Percentiles rank a stretch among this genome's conserved stretches.
Conservation (phyloP, 495 filamentous ascomycete genomes). For the Neurospora pannonica region DNA sequence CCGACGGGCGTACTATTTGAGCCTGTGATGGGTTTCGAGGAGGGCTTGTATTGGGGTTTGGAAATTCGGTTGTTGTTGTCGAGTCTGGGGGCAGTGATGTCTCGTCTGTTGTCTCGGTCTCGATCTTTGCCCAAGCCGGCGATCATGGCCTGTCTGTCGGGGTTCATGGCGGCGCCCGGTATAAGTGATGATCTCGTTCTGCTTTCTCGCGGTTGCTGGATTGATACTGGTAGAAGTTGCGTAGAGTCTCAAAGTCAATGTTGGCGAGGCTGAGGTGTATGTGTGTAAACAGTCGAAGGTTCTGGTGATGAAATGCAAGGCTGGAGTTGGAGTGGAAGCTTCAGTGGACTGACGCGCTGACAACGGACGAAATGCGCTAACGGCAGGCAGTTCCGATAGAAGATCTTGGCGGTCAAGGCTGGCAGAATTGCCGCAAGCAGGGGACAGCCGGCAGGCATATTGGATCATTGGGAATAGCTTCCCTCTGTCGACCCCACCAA, state of each 20-base stretch:
- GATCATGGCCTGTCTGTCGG: constrained; percentile 40
- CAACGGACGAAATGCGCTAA: neutral
- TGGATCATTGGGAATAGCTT: neutral
- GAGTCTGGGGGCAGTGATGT: constrained; percentile 35
- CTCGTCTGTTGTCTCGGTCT: constrained; percentile 17
- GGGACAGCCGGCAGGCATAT: neutral
- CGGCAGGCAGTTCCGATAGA: neutral
- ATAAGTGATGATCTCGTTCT: neutral
- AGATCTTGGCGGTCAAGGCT: neutral
- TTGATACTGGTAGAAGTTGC: neutral
- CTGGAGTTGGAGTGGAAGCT: neutral
- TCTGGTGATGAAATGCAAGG: neutral
- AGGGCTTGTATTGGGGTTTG: constrained; percentile 27
- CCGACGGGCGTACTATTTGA: neutral
- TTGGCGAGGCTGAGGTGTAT: neutral
- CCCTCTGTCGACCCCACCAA: neutral
- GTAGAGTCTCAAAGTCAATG: neutral
- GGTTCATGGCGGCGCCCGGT: constrained; percentile 26
- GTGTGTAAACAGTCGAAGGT: neutral
- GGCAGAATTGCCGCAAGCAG: neutral
- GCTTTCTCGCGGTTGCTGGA: neutral
- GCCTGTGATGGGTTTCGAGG: constrained; percentile 3
- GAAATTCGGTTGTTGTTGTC: constrained; percentile 36
- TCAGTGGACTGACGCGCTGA: neutral
- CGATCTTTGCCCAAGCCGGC: constrained; percentile 19